These are phyloP conservation scores for Capsicum baccatum DNA, from an alignment of 257 asterid genomes.

Conservation along the genomic window DNA sequence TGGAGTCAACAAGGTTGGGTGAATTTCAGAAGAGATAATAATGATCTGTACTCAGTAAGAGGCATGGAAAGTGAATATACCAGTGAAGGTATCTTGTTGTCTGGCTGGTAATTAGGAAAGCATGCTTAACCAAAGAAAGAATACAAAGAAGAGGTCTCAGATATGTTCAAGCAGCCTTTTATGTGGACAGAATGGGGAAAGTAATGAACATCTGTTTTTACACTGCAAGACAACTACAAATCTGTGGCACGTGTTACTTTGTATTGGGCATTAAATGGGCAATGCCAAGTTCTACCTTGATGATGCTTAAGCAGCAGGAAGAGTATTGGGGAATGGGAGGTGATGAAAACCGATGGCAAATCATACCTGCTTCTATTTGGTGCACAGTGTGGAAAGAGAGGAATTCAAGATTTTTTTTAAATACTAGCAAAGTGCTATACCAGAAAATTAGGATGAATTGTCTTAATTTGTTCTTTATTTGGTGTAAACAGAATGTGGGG, in stretches of 20 bases:
- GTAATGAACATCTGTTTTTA: not conserved
- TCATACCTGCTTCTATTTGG: slow-evolving; percentile 1
- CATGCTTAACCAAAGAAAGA: not conserved
- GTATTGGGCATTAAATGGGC: not conserved
- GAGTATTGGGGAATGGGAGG: not conserved
- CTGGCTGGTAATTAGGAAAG: not conserved
- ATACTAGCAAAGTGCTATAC: not conserved
- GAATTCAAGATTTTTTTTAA: not conserved
- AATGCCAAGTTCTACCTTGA: not conserved
- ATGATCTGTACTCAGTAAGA: not conserved
- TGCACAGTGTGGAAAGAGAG: not conserved
- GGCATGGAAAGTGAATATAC: not conserved
- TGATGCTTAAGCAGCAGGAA: slow-evolving; percentile 12
- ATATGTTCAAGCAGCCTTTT: not conserved
- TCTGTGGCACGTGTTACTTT: not conserved
- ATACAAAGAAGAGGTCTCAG: not conserved
- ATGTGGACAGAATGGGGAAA: not conserved
- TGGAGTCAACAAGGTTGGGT: not conserved
- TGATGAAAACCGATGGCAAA: not conserved
- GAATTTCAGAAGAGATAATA: not conserved
- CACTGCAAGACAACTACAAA: not conserved
- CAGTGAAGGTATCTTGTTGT: not conserved
- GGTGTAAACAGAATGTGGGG: not conserved
- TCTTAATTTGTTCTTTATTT: not conserved
- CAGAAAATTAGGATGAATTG: not conserved